phyloP scores from a whole-genome alignment of 1,284 basidiomycete species.

The Cutaneotrichosporon mucoides region DNA sequence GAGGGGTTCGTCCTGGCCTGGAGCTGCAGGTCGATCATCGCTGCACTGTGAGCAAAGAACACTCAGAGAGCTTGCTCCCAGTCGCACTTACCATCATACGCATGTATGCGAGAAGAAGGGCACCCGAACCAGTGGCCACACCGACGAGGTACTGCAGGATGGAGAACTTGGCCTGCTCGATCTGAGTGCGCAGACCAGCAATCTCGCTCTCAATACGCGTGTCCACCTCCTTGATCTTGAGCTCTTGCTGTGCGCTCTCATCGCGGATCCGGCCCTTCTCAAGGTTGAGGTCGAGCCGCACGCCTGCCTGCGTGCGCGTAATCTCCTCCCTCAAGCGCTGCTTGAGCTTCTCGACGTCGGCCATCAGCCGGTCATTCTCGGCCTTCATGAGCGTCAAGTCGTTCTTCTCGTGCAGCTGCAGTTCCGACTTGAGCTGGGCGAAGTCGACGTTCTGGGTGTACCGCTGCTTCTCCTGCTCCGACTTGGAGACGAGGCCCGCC shows the following conservation, averaged over 20 bases:
- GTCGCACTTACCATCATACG: constrained; percentile 36
- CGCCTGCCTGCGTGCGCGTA: constrained; percentile 86
- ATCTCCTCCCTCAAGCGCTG: constrained; percentile 92
- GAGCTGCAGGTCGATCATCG: too few species aligned
- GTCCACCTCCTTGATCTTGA: constrained; percentile 98
- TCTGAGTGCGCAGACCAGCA: constrained; percentile 78
- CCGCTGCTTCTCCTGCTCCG: constrained; percentile 93
- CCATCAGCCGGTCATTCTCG: constrained; percentile 85
- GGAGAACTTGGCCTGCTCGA: constrained; percentile 78
- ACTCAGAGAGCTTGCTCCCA: too few species aligned
- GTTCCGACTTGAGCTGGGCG: constrained; percentile 90
- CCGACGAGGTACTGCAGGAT: constrained; percentile 49
- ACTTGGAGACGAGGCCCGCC: constrained; percentile 85
- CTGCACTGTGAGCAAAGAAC: too few species aligned
- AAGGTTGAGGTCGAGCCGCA: constrained; percentile 89
- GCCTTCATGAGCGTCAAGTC: constrained; percentile 93
- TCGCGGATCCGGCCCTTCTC: constrained; percentile 95
- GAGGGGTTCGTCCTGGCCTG: too few species aligned
- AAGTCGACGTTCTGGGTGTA: constrained; percentile 98
- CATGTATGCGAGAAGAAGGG: constrained; percentile 48
- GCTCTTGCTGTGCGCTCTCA: constrained; percentile 84
- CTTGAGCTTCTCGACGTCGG: constrained; percentile 94
- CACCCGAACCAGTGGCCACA: constrained; percentile 49
- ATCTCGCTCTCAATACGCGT: constrained; percentile 97
- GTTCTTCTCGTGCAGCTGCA: constrained; percentile 96